A percentile compares a stretch with the other conserved stretches of the same genome.
These are phyloP conservation scores for Parasitella parasitica DNA, from an alignment of 371 early-diverging fungal genomes.

Conservation along the genomic window DNA sequence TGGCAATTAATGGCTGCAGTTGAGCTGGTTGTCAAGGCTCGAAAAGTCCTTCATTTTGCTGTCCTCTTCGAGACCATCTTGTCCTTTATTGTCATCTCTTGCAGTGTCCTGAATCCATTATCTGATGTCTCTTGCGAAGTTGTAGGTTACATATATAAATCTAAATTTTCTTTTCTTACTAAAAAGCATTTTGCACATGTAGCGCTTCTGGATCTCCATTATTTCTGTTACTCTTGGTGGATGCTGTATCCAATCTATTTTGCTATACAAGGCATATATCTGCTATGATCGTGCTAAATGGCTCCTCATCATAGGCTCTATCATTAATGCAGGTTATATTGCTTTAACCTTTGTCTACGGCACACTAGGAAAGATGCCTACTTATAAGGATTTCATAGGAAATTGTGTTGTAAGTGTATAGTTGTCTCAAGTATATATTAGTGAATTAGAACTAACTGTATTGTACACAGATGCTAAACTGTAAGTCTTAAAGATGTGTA, in stretches of 20 bases:
- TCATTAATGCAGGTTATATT: constrained; percentile 41
- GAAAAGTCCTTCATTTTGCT: constrained; percentile 36
- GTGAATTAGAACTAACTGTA: not conserved
- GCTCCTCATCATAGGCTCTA: constrained; percentile 36
- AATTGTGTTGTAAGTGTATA: constrained; percentile 34
- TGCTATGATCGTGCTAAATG: constrained; percentile 37
- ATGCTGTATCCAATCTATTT: constrained; percentile 40
- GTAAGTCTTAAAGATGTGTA: constrained; percentile 14
- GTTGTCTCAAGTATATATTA: not conserved
- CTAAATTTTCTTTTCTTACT: not conserved
- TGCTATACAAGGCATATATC: constrained; percentile 49
- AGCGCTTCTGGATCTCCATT: constrained; percentile 51
- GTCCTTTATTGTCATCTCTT: constrained; percentile 31
- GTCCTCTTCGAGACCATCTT: constrained; percentile 31
- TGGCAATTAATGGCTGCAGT: constrained; percentile 38
- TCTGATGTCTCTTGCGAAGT: constrained; percentile 27
- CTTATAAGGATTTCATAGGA: constrained; percentile 34
- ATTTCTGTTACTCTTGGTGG: constrained; percentile 43
- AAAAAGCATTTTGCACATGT: not conserved
- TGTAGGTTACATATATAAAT: constrained; percentile 11
- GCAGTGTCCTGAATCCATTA: constrained; percentile 38
- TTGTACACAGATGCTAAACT: constrained; percentile 27
- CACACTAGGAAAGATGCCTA: constrained; percentile 30
- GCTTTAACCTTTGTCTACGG: constrained; percentile 39
- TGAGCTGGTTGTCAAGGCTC: constrained; percentile 16